Evolutionary conservation across 192 early-diverging fungal genomes (phyloP), one percentile per base, ranked within the genome.

Genomic region (Coemansia sp.): DNA sequence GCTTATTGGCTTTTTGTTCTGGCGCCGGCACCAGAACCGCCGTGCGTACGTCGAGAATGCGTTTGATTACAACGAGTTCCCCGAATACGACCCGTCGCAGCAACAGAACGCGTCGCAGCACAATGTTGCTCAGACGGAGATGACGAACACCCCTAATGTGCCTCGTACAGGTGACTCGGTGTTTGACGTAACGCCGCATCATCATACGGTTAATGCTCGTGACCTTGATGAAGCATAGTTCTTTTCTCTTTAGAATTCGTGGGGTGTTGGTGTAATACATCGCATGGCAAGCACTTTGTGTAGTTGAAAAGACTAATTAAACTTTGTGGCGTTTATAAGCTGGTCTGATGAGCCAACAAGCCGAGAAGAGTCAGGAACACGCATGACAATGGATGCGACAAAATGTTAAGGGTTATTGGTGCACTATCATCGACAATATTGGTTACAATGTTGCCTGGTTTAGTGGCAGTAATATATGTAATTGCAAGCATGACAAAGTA

Each of bases 51-150:
- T 64, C 3, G 65, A 67, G 0, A 74, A 70, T 59, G 61, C 59
- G 9, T 61, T 80, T 27, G 72, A 80, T 52, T 80, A 80, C 22
- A 80, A 70, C 50, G 77, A 80, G 57, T 80, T 80, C 68, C 77
- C 77, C 19, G 77, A 80, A 19, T 80, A 69, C 58, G 77, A 80
- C 39, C 77, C 77, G 11, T 41, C 17, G 11, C 61, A 57, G 27
- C 61, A 49, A 21, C 50, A 54, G 14, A 50, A 38, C 4, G 1
- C 9, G 11, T 56, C 17, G 3, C n/a, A 12, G 3, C 14, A 53
- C n/a, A 31, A 10, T 5, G 55, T 27, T 3, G 58, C 19, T 16
- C 53, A 26, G 29, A n/a, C 43, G 7, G 31, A 7, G 4, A 31
- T n/a, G 10, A 53, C 17, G 11, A 23, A 49, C 56, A 70, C 43